phyloP scores from a whole-genome alignment of 257 asterid genomes.

The Nicotiana knightiana region DNA sequence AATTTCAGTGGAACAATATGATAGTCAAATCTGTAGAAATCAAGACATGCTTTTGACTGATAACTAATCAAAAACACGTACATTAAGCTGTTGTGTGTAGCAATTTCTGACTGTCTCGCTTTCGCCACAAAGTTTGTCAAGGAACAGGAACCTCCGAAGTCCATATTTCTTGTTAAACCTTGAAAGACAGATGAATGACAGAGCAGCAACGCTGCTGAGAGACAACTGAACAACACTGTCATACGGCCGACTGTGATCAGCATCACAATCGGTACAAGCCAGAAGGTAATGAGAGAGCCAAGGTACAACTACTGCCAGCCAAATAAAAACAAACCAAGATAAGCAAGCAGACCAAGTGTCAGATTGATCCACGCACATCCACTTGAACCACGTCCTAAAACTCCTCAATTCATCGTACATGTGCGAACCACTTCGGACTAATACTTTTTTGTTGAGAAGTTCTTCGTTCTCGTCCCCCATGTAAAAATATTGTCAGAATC shows the following conservation, averaged over 20 bases:
- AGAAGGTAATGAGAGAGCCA: constrained; percentile 66
- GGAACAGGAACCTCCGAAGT: constrained; percentile 69
- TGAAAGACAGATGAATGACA: constrained; percentile 70
- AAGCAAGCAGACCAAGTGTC: constrained; percentile 44
- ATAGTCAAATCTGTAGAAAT: too few species aligned
- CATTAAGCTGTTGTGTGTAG: constrained; percentile 64
- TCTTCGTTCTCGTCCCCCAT: background rate
- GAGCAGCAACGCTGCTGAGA: constrained; percentile 57
- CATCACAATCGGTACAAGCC: constrained; percentile 65
- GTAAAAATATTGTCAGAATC: constrained; percentile 6
- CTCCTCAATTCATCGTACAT: constrained; percentile 66
- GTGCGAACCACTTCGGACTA: constrained; percentile 45
- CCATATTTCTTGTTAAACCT: constrained; percentile 55
- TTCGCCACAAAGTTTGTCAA: constrained; percentile 76
- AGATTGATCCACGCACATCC: constrained; percentile 94
- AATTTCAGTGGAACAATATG: too few species aligned
- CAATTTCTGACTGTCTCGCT: constrained; percentile 85
- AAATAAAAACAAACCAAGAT: constrained; percentile 65
- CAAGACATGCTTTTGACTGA: too few species aligned
- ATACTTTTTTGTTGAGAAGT: background rate
- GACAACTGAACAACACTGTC: constrained; percentile 79
- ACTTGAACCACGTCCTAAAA: constrained; percentile 74
- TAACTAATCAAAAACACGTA: constrained; percentile 22
- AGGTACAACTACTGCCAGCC: constrained; percentile 56
- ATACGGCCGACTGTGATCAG: constrained; percentile 63